A percentile compares a stretch with the other conserved stretches of the same genome.
Conservation (phyloP, 768 basidiomycete species). For the Lactarius pseudohatsudake region DNA sequence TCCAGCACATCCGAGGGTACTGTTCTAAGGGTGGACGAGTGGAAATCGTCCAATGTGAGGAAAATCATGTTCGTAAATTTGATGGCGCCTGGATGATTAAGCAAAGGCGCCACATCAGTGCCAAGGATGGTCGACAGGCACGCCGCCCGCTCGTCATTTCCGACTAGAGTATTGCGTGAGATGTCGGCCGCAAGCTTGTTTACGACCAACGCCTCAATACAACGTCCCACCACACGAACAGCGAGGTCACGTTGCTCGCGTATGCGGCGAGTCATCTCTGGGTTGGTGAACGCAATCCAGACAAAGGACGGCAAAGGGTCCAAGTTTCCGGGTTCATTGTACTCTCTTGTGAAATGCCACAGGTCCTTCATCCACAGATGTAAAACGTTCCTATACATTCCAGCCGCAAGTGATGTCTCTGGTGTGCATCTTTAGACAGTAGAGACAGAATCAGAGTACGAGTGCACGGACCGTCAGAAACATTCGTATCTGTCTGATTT, state of each 20-base stretch:
- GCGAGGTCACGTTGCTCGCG: neutral
- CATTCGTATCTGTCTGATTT: neutral
- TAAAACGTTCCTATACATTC: no score
- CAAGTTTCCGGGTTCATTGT: no score
- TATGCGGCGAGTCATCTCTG: neutral
- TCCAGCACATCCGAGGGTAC: neutral
- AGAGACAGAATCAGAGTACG: neutral
- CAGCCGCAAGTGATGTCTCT: no score
- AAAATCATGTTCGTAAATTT: neutral
- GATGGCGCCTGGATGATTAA: no score
- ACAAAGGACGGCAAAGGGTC: no score
- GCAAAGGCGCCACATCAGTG: neutral
- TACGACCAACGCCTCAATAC: neutral
- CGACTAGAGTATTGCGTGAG: neutral
- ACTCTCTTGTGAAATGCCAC: no score
- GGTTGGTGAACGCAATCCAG: no score
- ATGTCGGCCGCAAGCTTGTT: neutral
- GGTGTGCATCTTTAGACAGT: no score
- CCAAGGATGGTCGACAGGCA: neutral
- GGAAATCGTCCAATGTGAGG: neutral
- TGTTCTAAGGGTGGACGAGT: neutral
- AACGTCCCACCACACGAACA: neutral
- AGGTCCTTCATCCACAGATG: no score
- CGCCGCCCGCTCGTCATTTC: neutral
- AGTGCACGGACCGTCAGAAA: neutral